Conservation (phyloP, 768 basidiomycete species). For the Panellus pusillus region DNA sequence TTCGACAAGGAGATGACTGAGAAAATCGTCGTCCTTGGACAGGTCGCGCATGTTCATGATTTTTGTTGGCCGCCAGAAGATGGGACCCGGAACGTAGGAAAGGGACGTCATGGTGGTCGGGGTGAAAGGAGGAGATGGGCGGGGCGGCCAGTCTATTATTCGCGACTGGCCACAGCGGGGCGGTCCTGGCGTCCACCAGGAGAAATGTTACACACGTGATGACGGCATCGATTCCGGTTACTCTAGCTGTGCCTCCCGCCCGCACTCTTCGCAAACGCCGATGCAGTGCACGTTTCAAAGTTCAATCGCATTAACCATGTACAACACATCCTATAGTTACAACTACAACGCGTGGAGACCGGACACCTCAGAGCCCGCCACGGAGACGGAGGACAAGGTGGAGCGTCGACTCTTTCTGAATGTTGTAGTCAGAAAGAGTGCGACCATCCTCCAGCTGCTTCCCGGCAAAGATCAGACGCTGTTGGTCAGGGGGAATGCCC, state of each 20-base stretch:
- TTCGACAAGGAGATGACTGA: slow-evolving; percentile 86
- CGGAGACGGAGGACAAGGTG: slow-evolving; percentile 48
- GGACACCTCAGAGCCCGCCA: slow-evolving; percentile 34
- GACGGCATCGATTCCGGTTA: no score
- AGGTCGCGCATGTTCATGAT: slow-evolving; percentile 91
- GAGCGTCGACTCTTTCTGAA: slow-evolving; percentile 71
- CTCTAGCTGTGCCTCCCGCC: no score
- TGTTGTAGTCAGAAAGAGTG: slow-evolving; percentile 62
- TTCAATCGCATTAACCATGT: slow-evolving; percentile 3
- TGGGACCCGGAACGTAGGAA: slow-evolving; percentile 23
- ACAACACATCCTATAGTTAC: slow-evolving; percentile 4
- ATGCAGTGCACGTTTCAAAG: neutral
- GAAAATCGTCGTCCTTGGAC: slow-evolving; percentile 88
- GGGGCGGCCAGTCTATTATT: neutral
- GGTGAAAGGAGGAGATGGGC: slow-evolving; percentile 5
- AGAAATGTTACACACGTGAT: neutral
- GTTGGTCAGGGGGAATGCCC: slow-evolving; percentile 22
- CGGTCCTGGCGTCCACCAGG: neutral
- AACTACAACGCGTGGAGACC: neutral
- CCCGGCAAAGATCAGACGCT: slow-evolving; percentile 56
- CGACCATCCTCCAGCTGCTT: slow-evolving; percentile 66
- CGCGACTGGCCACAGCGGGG: slow-evolving; percentile 14
- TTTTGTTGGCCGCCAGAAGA: slow-evolving; percentile 79
- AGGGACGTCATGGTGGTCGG: slow-evolving; percentile 21
- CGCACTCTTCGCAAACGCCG: no score